Base-by-base conservation (phyloP, 208 protist genomes). In the Crithidia mellificae region DNA sequence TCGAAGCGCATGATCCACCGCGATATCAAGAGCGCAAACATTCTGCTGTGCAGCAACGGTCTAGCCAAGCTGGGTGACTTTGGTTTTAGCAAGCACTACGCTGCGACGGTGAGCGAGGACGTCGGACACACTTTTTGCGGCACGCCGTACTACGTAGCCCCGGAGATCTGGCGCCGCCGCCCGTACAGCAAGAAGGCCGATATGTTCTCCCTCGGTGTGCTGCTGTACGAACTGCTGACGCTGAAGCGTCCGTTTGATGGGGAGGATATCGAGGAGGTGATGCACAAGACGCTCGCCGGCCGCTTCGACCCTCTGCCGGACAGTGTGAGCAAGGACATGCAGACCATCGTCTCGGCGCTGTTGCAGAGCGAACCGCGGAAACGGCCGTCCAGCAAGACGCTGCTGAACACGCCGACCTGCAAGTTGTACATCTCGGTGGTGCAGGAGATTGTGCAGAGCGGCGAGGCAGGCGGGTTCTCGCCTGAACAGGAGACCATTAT, bases 131-230 rank as follows among this genome's bases (percentile, higher is more conserved):
- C 88, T 15, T 90, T 94, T 73, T 88, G 82, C 57, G 93, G 90
- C 46, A 94, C 90, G 32, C 91, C 95, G 39, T 94, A 96, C 74
- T 98, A 97, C 78, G 67, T 98, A 38, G 81, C 90, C 12, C 96
- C 96, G 17, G 94, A 98, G 78, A 87, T 98, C 41, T 97, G 88
- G 83, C 81, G 87, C 34, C 75, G 91, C 56, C 84, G 90, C 54
- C 87, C 88, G n/a, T 98, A 98, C 74, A 90, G 94, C 75, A 88
- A 91, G 68, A 98, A 98, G 81, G 77, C 79, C 14, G 96, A 98
- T 71, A 84, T 98, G 72, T 98, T 96, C 83, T 87, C 91, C 8
- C 74, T 98, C 20, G 92, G 92, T 38, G 86, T 91, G 11, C 65
- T 95, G 1, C 75, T 96, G 51, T 95, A 95, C 77, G 92, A 96